These are phyloP conservation scores for Starmerella davenportii DNA, from an alignment of 805 yeast genomes.

Conservation along the genomic window DNA sequence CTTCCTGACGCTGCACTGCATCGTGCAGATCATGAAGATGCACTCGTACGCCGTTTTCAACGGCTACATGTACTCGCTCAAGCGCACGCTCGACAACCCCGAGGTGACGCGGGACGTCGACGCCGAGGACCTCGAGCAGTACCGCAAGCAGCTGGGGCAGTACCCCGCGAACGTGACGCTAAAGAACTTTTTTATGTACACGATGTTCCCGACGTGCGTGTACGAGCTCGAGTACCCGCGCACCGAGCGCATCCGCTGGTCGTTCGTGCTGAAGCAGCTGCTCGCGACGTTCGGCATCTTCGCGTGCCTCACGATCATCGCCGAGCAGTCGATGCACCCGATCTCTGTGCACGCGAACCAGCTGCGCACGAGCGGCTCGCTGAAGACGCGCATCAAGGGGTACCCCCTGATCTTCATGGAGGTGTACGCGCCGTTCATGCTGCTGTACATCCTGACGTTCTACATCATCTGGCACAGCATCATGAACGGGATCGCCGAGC, in stretches of 20 bases:
- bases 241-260: constrained; percentile 48
- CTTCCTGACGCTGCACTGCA: constrained; percentile 63
- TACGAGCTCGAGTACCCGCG: constrained; percentile 64
- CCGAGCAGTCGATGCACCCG: constrained; percentile 64
- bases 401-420: constrained; percentile 51
- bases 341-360: constrained; percentile 40
- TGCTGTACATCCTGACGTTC: constrained; percentile 60
- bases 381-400: constrained; percentile 27
- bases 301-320: constrained; percentile 57
- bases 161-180: constrained; percentile 64
- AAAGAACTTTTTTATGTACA: constrained; percentile 49
- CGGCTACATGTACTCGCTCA: constrained; percentile 46
- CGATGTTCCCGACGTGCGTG: constrained; percentile 75
- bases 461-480: constrained; percentile 93
- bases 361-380: constrained; percentile 32
- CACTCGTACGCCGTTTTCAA: constrained; percentile 86
- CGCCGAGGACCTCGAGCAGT: constrained; percentile 30
- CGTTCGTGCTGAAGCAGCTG: constrained; percentile 47
- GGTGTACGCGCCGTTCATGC: constrained; percentile 60
- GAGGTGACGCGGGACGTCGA: constrained; percentile 1
- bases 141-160: constrained; percentile 48
- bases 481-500: constrained; percentile 73
- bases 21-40: constrained; percentile 84
- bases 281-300: constrained; percentile 79
- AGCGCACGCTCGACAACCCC: constrained; percentile 5